A percentile compares a stretch with the other conserved stretches of the same genome.
Evolutionary conservation across 2,329 filamentous ascomycete species (phyloP).

Genomic region (Pseudogymnoascus sp.): DNA sequence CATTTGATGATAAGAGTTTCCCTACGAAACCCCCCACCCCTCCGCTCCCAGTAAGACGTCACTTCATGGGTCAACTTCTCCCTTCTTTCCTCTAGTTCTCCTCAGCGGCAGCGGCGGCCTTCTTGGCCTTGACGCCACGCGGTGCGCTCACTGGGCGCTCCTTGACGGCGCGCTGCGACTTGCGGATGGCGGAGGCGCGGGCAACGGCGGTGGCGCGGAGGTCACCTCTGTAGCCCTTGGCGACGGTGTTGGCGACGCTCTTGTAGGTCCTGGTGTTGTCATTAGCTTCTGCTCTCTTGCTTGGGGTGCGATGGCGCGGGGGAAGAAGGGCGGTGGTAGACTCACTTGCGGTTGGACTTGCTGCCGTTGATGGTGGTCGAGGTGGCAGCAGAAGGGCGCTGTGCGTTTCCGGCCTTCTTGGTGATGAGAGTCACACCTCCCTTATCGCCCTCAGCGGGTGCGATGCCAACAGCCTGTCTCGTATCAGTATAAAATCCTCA

Average conservation of each 20-base stretch:
- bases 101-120: constrained; percentile 51
- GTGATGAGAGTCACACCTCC: constrained; percentile 73
- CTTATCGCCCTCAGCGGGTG: constrained; percentile 57
- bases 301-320: background rate
- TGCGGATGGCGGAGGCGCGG: constrained; percentile 79
- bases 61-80: background rate
- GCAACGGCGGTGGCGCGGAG: constrained; percentile 73
- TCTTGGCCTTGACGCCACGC: constrained; percentile 72
- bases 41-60: background rate
- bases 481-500: constrained; percentile 21
- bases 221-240: constrained; percentile 82
- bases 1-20: background rate
- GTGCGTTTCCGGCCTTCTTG: constrained; percentile 71
- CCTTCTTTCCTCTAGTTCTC: constrained; percentile 31
- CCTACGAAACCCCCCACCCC: background rate
- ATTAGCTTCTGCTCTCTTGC: constrained; percentile 33
- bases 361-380: constrained; percentile 64
- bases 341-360: constrained; percentile 76
- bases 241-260: constrained; percentile 72
- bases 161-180: constrained; percentile 74
- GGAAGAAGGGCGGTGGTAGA: constrained; percentile 23
- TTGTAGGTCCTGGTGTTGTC: constrained; percentile 67
- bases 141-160: constrained; percentile 65
- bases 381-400: constrained; percentile 67
- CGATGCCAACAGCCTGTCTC: constrained; percentile 68